Conservation (phyloP, 192 early-diverging fungal species). For the Coemansia sp. region DNA sequence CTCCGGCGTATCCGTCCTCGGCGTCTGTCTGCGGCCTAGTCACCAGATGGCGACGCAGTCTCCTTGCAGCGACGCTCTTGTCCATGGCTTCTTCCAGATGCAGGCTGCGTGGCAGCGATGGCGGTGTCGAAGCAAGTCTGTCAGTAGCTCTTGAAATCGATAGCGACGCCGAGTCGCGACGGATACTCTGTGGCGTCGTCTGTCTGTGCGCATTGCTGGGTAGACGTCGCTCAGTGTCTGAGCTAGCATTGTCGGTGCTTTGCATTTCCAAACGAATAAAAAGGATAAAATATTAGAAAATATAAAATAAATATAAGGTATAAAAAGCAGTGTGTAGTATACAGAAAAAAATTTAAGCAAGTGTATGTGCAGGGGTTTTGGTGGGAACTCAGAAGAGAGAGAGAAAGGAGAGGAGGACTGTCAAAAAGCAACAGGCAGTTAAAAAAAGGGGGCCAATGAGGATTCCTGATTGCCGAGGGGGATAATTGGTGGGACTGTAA, state of each 20-base stretch:
- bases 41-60: slow-evolving; percentile 71
- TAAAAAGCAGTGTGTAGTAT: background rate
- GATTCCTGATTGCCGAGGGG: background rate
- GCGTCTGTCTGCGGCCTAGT: slow-evolving; percentile 33
- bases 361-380: background rate
- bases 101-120: slow-evolving; percentile 44
- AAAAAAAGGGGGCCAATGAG: background rate
- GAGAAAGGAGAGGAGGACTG: background rate
- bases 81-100: slow-evolving; percentile 24
- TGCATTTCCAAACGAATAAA: slow-evolving; percentile 3
- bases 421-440: background rate
- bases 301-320: background rate
- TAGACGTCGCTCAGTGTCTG: slow-evolving; percentile 23
- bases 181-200: slow-evolving; percentile 27
- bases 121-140: slow-evolving; percentile 38
- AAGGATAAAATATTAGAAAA: background rate
- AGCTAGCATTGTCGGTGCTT: slow-evolving; percentile 2
- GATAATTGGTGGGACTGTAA: background rate
- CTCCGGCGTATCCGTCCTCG: slow-evolving; percentile 30
- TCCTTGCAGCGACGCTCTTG: slow-evolving; percentile 54
- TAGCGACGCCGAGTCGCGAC: slow-evolving; percentile 14
- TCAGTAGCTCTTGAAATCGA: slow-evolving; percentile 36
- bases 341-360: slow-evolving; percentile 1
- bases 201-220: slow-evolving; percentile 32
- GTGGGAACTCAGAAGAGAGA: background rate